Conservation (phyloP, 192 early-diverging fungal species). For the Coemansia reversa region DNA sequence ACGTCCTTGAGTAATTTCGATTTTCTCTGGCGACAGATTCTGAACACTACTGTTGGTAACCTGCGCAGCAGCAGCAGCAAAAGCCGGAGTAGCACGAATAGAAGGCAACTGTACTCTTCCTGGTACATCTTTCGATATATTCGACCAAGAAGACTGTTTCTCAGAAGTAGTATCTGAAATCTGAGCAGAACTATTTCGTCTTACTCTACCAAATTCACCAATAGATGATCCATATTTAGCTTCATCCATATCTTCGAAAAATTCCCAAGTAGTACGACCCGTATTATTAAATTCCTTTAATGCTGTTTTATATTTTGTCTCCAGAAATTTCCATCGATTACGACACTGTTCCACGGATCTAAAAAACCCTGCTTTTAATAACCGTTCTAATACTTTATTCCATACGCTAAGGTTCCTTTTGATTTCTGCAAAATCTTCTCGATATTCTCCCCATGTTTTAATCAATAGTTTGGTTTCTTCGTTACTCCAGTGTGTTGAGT, state of each 20-base stretch:
- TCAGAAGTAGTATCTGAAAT: slow-evolving; percentile 3
- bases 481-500: slow-evolving; percentile 57
- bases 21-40: not conserved
- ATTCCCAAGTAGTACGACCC: slow-evolving; percentile 45
- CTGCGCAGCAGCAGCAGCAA: slow-evolving; percentile 4
- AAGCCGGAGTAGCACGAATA: slow-evolving; percentile 21
- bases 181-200: slow-evolving; percentile 9
- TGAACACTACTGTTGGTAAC: not conserved
- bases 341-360: slow-evolving; percentile 56
- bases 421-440: slow-evolving; percentile 55
- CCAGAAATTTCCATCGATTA: slow-evolving; percentile 56
- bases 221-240: slow-evolving; percentile 30
- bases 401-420: slow-evolving; percentile 55
- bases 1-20: not conserved
- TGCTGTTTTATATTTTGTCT: slow-evolving; percentile 49
- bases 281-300: slow-evolving; percentile 16
- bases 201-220: not conserved
- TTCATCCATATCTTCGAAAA: slow-evolving; percentile 47
- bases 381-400: slow-evolving; percentile 53
- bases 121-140: slow-evolving; percentile 21
- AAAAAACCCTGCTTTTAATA: slow-evolving; percentile 45
- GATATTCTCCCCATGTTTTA: slow-evolving; percentile 51
- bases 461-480: slow-evolving; percentile 50
- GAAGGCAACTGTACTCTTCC: slow-evolving; percentile 46
- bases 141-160: not conserved